Evolutionary conservation across 768 basidiomycete species (phyloP), one percentile per base, ranked within the genome.

Genomic region (Boletus reticuloceps): DNA sequence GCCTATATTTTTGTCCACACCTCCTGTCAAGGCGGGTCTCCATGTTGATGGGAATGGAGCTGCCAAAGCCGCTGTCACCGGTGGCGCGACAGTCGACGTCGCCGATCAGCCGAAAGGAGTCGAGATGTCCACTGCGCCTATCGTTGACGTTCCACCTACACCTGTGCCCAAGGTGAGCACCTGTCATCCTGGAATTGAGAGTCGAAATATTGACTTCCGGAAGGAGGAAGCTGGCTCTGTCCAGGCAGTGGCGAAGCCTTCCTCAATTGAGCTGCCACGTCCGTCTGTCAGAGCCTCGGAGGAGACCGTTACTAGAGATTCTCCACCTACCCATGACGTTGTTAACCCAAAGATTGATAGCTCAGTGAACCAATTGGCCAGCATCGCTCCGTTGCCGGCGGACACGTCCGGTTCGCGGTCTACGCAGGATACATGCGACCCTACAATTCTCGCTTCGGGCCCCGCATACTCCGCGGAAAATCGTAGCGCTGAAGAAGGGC

Each of bases 21-120:
- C 48, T n/a, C 69, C 72, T 5, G 61, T 69, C 4, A 67, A 69
- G 48, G 62, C 65, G 25, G 67, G 66, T 54, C 66, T 66, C 55
- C 73, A 67, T 47, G 52, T 58, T n/a, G 70, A 75, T 52, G 47
- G 14, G 50, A 57, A 56, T 40, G 44, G 10, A 39, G 53, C 49
- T 47, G 58, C 59, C 44, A 55, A 53, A 47, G 61, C 60, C 16
- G 64, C 64, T 42, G 63, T 59, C 50, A 65, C 51, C 22, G 56
- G 61, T 50, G 67, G 50, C 55, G 61, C 52, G 43, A 64, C 57
- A 46, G 65, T 58, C 34, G 67, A 47, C 22, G 29, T 58, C 50
- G 53, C 58, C 50, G 52, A 57, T 53, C 58, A 53, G n/a, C 9
- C 44, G 34, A 53, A 51, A n/a, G 50, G 10, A 16, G 48, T 48